phyloP scores from a whole-genome alignment of 805 yeast species.

The Hanseniaspora occidentalis region DNA sequence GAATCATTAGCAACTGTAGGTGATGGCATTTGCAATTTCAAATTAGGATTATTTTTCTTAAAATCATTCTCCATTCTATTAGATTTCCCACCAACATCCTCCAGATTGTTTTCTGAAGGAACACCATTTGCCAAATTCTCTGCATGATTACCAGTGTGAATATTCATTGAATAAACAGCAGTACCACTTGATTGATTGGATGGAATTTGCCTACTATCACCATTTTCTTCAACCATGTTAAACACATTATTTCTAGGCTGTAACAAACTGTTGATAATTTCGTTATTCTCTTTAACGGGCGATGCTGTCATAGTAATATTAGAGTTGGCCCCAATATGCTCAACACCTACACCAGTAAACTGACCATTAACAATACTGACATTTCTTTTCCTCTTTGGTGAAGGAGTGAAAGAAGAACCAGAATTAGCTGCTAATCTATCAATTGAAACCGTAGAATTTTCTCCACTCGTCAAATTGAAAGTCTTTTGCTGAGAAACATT shows the following conservation, averaged over 20 bases:
- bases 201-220: no score
- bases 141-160: no score
- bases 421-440: conserved; percentile 23
- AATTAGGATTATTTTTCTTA: conserved; percentile 38
- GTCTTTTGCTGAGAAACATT: no score
- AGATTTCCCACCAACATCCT: background rate
- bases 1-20: conserved; percentile 26
- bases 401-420: conserved; percentile 15
- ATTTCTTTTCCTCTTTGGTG: conserved; percentile 16
- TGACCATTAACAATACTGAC: conserved; percentile 6
- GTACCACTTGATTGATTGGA: no score
- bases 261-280: conserved; percentile 11
- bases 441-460: no score
- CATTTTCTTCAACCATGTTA: background rate
- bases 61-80: conserved; percentile 21
- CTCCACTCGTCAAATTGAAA: no score
- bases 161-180: no score
- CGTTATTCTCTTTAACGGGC: conserved; percentile 2
- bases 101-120: background rate
- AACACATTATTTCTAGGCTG: conserved; percentile 4
- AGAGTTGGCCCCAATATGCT: background rate
- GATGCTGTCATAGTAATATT: no score
- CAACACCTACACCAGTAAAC: background rate
- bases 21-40: conserved; percentile 64
- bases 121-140: conserved; percentile 1